Conservation (phyloP, 192 early-diverging fungal genomes). For the Glomus cerebriforme region DNA sequence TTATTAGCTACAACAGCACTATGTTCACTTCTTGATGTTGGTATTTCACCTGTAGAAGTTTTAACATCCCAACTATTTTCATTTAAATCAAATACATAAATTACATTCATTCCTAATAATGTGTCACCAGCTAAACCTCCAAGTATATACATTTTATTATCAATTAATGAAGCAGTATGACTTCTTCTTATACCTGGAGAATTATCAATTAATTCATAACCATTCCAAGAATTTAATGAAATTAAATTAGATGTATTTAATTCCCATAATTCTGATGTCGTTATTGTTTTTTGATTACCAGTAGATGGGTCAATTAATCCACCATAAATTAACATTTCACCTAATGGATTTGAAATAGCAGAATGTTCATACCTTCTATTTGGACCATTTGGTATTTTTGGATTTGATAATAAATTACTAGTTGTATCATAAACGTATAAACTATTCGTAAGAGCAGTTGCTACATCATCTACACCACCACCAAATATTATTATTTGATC, state of each 20-base stretch:
- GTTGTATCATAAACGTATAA: background rate
- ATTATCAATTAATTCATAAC: background rate
- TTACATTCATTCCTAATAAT: background rate
- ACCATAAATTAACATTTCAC: slow-evolving; percentile 22
- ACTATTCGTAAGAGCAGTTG: background rate
- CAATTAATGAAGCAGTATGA: slow-evolving; percentile 11
- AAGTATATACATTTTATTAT: slow-evolving; percentile 2
- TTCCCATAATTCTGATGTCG: background rate
- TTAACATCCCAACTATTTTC: background rate
- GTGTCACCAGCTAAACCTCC: background rate
- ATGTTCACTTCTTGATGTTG: slow-evolving; percentile 29
- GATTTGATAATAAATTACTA: background rate
- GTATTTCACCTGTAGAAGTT: slow-evolving; percentile 18
- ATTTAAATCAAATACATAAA: slow-evolving; percentile 32
- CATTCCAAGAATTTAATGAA: background rate
- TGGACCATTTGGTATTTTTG: background rate
- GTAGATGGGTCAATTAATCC: background rate
- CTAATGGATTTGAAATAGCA: background rate
- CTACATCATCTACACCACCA: slow-evolving; percentile 1
- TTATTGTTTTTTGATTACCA: background rate
- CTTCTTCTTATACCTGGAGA: background rate
- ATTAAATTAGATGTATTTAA: background rate
- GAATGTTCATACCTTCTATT: background rate
- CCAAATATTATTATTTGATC: slow-evolving; percentile 32
- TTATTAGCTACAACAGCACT: slow-evolving; percentile 25